Percentiles rank a stretch among this genome's conserved stretches.
These are phyloP conservation scores for Pseudohalonectria lignicola DNA, from an alignment of 2,329 filamentous ascomycete species.

Conservation along the genomic window DNA sequence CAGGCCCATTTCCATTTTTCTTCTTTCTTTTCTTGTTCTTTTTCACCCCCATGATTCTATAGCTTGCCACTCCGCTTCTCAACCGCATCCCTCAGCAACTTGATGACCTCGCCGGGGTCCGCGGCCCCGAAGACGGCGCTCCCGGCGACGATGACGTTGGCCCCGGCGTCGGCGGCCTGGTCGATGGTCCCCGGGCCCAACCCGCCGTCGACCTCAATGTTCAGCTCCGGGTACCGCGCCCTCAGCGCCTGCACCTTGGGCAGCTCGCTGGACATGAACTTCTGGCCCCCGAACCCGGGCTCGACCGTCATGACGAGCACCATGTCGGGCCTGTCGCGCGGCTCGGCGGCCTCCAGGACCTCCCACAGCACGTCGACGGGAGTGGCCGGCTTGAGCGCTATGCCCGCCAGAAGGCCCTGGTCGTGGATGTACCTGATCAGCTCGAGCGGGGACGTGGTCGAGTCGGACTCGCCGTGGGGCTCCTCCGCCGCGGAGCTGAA, in stretches of 20 bases:
- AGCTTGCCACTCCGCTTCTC: constrained; percentile 42
- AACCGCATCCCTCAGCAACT: constrained; percentile 68
- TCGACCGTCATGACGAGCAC: constrained; percentile 97
- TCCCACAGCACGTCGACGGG: constrained; percentile 87
- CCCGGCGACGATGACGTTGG: constrained; percentile 95
- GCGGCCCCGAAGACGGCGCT: constrained; percentile 91
- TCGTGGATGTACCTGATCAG: constrained; percentile 87
- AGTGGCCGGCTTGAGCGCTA: constrained; percentile 92
- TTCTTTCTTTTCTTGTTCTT: too few relatives aligned
- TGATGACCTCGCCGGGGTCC: constrained; percentile 79
- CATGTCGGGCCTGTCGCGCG: constrained; percentile 89
- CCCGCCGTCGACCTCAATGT: constrained; percentile 93
- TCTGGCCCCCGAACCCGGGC: constrained; percentile 94
- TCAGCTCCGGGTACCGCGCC: constrained; percentile 75
- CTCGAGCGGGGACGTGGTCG: constrained; percentile 70
- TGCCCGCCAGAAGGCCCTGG: constrained; percentile 77
- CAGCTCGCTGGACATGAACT: constrained; percentile 94
- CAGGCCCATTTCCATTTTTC: too few relatives aligned
- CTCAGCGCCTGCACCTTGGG: constrained; percentile 85
- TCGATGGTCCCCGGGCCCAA: constrained; percentile 83
- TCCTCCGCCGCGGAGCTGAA: constrained; percentile 76
- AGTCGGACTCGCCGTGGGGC: constrained; percentile 57
- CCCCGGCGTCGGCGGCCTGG: constrained; percentile 86
- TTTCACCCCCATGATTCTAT: too few relatives aligned
- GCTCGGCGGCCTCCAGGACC: constrained; percentile 62